Evolutionary conservation across 805 yeast genomes (phyloP).

Genomic region (Spathaspora passalidarum): DNA sequence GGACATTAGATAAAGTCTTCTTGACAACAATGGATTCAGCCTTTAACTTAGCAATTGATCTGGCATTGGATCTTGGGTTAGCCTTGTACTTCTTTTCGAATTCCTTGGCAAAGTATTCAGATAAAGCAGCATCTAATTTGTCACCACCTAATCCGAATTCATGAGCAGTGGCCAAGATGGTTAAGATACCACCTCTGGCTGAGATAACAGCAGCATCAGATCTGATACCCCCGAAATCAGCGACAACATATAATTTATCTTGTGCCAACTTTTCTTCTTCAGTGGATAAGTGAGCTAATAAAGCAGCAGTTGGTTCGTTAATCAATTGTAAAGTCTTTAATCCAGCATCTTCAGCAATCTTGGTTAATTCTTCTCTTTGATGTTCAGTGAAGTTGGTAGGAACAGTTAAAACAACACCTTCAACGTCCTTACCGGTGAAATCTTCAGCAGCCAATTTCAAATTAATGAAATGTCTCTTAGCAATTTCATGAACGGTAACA

Average conservation of each 20-base stretch:
- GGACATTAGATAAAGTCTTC: constrained; percentile 88
- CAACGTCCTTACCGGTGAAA: constrained; percentile 76
- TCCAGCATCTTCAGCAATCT: constrained; percentile 67
- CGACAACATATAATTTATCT: constrained; percentile 84
- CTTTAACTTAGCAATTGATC: constrained; percentile 85
- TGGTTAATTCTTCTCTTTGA: constrained; percentile 63
- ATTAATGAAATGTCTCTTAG: constrained; percentile 79
- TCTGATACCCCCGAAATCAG: constrained; percentile 94
- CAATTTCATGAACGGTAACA: constrained; percentile 71
- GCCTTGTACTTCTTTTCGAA: constrained; percentile 83
- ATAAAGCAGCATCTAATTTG: constrained; percentile 72
- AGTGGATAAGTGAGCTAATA: constrained; percentile 69
- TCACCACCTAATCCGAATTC: constrained; percentile 85
- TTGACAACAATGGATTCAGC: constrained; percentile 81
- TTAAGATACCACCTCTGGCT: constrained; percentile 90
- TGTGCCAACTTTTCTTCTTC: constrained; percentile 46
- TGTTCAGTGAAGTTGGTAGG: constrained; percentile 82
- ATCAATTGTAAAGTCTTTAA: constrained; percentile 81
- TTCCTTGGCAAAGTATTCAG: constrained; percentile 86
- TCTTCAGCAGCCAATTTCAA: constrained; percentile 88
- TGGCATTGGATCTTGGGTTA: constrained; percentile 75
- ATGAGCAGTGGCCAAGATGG: constrained; percentile 82
- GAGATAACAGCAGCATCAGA: constrained; percentile 94
- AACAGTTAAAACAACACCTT: constrained; percentile 82
- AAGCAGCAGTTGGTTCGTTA: constrained; percentile 89